Base-by-base conservation (phyloP, 2,329 filamentous ascomycete genomes). In the Alternaria sp. region DNA sequence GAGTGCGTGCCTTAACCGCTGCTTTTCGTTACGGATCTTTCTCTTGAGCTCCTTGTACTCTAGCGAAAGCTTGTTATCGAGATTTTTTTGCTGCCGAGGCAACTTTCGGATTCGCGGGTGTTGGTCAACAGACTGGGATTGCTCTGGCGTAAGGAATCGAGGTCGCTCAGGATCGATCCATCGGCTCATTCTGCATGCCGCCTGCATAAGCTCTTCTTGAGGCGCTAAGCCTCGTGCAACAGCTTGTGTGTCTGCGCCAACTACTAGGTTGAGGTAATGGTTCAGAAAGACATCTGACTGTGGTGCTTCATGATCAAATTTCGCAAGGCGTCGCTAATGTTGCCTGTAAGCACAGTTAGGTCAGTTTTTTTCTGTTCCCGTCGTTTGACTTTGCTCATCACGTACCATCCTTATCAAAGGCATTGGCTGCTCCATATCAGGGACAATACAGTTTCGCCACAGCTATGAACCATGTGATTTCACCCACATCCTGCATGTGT, bases 321-420 rank as follows among this genome's bases (percentile, higher is more conserved):
- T 46, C 68, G 60, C 55, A 71, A 58, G 3, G 65, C 64, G 55
- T 74, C 63, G 46, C 71, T 75, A 23, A 74, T 63, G 31, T 66
- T 65, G 11, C 63, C 67, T 69, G 28, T 40, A 21, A 48, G 10
- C 11, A 33, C 3, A 33, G 54, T 3, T 49, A 57, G 14, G 14
- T 60, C 56, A 60, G 26, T 44, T 23, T 31, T 48, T 40, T 24
- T 46, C 13, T 39, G 21, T 13, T 39, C 36, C 3, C n/a, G 14
- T 6, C 13, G 3, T 8, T 23, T 39, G 36, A 6, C 37, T 23
- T 17, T 23, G 31, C 31, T 33, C 10, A 17, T n/a, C 31, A 73
- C 36, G 70, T 62, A 79, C 71, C 37, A 58, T 74, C 78, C 48
- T 75, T 58, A 61, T 79, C 77, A 42, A 80, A 77, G 7, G 66